A percentile compares a stretch with the other conserved stretches of the same genome.
phyloP scores from a whole-genome alignment of 2,329 filamentous ascomycete species.

The Meredithiella fracta region DNA sequence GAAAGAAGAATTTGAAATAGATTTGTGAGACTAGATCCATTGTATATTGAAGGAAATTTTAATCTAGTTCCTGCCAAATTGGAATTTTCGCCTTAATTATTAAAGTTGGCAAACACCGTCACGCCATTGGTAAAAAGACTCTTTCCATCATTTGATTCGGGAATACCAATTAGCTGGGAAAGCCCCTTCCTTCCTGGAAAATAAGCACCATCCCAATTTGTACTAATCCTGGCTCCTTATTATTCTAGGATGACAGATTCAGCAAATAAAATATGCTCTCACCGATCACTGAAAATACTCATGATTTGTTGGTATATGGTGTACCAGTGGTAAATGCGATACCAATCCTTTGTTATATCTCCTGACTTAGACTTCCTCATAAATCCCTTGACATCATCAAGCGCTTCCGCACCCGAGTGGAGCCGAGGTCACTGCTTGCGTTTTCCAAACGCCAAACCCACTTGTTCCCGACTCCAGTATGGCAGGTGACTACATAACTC shows the following conservation, averaged over 20 bases:
- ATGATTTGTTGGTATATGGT: background rate
- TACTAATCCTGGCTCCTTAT: too few species aligned
- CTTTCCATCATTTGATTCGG: background rate
- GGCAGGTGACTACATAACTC: background rate
- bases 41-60: too few species aligned
- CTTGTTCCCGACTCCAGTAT: background rate
- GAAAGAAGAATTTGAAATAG: background rate
- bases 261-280: too few species aligned
- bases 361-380: background rate
- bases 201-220: too few species aligned
- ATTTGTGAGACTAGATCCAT: too few species aligned
- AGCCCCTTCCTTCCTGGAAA: too few species aligned
- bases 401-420: background rate
- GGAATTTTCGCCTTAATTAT: background rate
- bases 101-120: background rate
- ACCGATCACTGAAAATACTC: too few species aligned
- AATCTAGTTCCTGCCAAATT: too few species aligned
- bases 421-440: background rate
- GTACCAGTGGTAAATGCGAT: background rate
- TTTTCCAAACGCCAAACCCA: conserved; percentile 1
- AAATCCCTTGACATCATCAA: background rate
- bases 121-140: background rate
- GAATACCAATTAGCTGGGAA: background rate
- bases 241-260: too few species aligned
- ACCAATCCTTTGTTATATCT: background rate